A percentile compares a stretch with the other conserved stretches of the same genome.
Conservation (phyloP, 306 rosid genomes). For the Acacia acuminata region DNA sequence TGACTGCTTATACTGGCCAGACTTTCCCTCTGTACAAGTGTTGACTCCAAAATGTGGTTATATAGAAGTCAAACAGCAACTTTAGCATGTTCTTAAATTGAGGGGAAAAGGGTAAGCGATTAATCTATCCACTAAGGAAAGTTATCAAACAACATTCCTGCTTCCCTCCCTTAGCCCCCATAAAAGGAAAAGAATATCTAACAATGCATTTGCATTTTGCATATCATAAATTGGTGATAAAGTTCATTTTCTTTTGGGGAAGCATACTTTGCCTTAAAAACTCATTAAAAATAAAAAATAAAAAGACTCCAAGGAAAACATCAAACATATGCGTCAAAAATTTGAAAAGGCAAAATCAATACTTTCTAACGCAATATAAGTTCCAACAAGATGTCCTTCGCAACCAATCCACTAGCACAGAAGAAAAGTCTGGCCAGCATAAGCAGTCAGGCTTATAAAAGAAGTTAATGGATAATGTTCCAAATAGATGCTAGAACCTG, state of each 20-base stretch:
- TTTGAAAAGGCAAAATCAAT: neutral
- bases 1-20: neutral
- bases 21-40: neutral
- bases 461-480: neutral
- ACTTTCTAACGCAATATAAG: neutral
- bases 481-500: conserved; percentile 9
- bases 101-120: neutral
- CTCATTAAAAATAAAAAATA: neutral
- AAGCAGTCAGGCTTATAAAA: neutral
- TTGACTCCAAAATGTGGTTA: neutral
- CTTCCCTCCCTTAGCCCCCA: neutral
- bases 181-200: neutral
- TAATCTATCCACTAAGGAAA: neutral
- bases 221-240: neutral
- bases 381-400: neutral
- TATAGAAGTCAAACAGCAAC: neutral
- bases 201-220: neutral
- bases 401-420: neutral
- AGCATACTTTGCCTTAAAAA: neutral
- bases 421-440: neutral
- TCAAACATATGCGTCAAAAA: neutral
- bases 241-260: neutral
- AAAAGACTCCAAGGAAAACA: neutral
- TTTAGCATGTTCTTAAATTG: neutral
- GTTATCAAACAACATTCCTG: neutral